A percentile compares a stretch with the other conserved stretches of the same genome.
phyloP scores from a whole-genome alignment of 73 alveolate genomes.

The Uronychia binucleata region DNA sequence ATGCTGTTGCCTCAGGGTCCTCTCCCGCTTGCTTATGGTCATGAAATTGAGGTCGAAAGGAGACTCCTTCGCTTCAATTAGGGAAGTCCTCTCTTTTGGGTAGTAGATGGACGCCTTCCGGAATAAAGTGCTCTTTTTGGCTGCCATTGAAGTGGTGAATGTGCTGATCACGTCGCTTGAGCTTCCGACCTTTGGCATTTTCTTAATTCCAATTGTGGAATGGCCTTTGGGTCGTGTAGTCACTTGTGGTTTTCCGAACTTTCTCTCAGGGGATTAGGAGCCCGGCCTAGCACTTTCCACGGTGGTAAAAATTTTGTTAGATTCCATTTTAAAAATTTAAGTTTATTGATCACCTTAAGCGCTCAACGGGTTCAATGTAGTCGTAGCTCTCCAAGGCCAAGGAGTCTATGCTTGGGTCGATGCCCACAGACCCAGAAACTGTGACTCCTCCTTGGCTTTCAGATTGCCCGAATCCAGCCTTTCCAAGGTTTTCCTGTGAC shows the following conservation, averaged over 20 bases:
- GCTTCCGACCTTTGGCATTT: background rate
- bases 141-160: background rate
- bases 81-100: background rate
- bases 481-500: constrained; percentile 20
- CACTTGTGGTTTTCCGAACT: too few relatives aligned
- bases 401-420: constrained; percentile 67
- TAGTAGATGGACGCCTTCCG: background rate
- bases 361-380: constrained; percentile 51
- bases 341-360: constrained; percentile 22
- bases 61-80: background rate
- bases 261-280: too few relatives aligned
- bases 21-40: background rate
- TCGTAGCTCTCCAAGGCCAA: constrained; percentile 65
- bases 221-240: background rate
- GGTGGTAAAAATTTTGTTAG: background rate
- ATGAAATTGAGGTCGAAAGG: background rate
- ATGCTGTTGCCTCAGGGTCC: background rate
- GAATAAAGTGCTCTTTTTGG: background rate
- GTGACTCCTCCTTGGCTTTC: constrained; percentile 47
- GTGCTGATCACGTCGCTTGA: background rate
- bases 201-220: background rate
- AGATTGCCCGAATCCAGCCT: constrained; percentile 13
- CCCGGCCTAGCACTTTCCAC: too few relatives aligned
- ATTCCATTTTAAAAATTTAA: background rate
- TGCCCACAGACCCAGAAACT: constrained; percentile 55